Conservation (phyloP, 805 yeast genomes). For the Sugiyamaella boreocaroliniensis region DNA sequence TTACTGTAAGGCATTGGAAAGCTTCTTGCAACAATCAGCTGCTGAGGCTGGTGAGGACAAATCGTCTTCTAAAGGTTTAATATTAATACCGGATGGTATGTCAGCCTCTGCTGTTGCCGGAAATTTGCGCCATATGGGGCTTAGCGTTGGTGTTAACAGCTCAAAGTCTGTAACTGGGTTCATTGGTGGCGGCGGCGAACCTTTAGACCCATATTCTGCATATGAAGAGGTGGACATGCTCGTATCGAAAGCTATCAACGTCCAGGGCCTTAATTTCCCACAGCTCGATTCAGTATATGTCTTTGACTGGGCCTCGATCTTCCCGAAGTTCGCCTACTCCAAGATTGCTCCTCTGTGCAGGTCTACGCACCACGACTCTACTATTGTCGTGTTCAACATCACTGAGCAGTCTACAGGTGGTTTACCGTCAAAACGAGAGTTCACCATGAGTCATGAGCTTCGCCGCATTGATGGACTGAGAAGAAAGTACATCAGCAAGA, state of each 20-base stretch:
- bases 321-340: background rate
- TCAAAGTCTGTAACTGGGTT: constrained; percentile 2
- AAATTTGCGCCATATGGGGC: background rate
- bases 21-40: background rate
- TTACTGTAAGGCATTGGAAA: too few species aligned
- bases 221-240: constrained; percentile 2
- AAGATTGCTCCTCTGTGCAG: background rate
- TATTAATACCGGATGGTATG: constrained; percentile 1
- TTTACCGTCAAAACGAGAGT: background rate
- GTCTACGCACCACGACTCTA: background rate
- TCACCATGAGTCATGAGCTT: background rate
- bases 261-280: constrained; percentile 8
- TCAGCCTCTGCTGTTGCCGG: background rate
- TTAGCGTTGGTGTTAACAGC: background rate
- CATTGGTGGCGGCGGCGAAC: background rate
- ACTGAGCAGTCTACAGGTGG: background rate
- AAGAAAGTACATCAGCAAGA: background rate
- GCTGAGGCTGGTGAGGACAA: background rate
- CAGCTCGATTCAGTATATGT: background rate
- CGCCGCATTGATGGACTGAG: background rate
- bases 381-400: background rate
- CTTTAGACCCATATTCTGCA: background rate
- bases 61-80: background rate
- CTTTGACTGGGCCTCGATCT: constrained; percentile 2
- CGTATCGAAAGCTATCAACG: background rate